Conservation (phyloP, 768 basidiomycete genomes). For the Amanita molliuscula region DNA sequence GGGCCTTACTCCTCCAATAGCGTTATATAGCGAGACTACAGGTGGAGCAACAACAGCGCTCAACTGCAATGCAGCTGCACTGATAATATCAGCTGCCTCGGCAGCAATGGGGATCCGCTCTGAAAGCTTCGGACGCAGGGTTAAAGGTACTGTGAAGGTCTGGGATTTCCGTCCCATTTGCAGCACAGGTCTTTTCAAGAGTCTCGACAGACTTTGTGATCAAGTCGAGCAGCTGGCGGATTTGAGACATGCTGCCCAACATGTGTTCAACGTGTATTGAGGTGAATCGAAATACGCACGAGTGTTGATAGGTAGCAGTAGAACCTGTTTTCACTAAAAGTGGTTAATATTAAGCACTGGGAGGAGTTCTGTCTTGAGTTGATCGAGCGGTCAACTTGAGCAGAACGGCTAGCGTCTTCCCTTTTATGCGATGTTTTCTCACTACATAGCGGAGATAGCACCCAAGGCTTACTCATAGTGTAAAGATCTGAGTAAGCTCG, state of each 20-base stretch:
- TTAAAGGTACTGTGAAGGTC: constrained; percentile 14
- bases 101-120: constrained; percentile 10
- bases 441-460: no score
- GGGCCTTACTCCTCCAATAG: constrained; percentile 7
- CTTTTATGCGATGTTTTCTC: no score
- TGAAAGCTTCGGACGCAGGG: constrained; percentile 13
- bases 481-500: no score
- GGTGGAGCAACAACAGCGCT: constrained; percentile 13
- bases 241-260: background rate
- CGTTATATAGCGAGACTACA: constrained; percentile 7
- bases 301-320: no score
- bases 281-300: no score
- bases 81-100: constrained; percentile 12
- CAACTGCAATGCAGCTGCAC: constrained; percentile 17
- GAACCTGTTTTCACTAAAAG: no score
- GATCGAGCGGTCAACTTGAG: no score
- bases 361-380: no score
- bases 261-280: no score
- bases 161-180: constrained; percentile 10
- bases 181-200: constrained; percentile 8
- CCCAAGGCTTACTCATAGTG: no score
- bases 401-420: no score
- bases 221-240: constrained; percentile 1
- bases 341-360: no score
- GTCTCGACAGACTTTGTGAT: background rate